Conservation (phyloP, 1,139 yeast genomes). For the Lodderomyces margitis region DNA sequence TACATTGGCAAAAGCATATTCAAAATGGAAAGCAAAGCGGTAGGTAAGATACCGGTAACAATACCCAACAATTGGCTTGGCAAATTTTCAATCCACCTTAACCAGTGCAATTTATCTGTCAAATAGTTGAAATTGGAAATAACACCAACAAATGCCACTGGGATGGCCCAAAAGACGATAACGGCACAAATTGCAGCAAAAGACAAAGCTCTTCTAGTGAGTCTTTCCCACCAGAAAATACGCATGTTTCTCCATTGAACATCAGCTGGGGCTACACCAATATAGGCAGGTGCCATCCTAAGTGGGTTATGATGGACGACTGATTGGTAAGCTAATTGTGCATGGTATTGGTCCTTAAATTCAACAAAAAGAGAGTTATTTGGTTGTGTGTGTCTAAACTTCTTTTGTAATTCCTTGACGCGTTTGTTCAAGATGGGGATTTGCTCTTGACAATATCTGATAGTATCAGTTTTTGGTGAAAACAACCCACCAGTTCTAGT, state of each 20-base stretch:
- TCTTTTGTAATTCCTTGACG: slow-evolving; percentile 50
- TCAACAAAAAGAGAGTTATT: slow-evolving; percentile 65
- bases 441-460: slow-evolving; percentile 55
- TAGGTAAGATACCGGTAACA: slow-evolving; percentile 75
- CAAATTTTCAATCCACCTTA: slow-evolving; percentile 61
- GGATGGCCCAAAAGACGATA: slow-evolving; percentile 79
- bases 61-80: slow-evolving; percentile 60
- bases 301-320: slow-evolving; percentile 53
- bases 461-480: slow-evolving; percentile 56
- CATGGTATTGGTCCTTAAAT: slow-evolving; percentile 66
- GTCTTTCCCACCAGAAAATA: slow-evolving; percentile 80
- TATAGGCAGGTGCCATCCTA: slow-evolving; percentile 46
- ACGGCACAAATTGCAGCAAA: slow-evolving; percentile 55
- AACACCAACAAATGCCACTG: slow-evolving; percentile 80
- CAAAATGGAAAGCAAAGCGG: slow-evolving; percentile 61
- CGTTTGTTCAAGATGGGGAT: slow-evolving; percentile 56
- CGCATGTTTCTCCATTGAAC: slow-evolving; percentile 70
- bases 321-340: slow-evolving; percentile 69
- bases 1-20: slow-evolving; percentile 80
- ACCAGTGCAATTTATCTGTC: slow-evolving; percentile 56
- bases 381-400: slow-evolving; percentile 42
- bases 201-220: slow-evolving; percentile 59
- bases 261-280: slow-evolving; percentile 63
- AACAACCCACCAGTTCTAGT: slow-evolving; percentile 58
- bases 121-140: slow-evolving; percentile 72